Evolutionary conservation across 2,329 filamentous ascomycete species (phyloP).

Genomic region (Mycogone perniciosa): DNA sequence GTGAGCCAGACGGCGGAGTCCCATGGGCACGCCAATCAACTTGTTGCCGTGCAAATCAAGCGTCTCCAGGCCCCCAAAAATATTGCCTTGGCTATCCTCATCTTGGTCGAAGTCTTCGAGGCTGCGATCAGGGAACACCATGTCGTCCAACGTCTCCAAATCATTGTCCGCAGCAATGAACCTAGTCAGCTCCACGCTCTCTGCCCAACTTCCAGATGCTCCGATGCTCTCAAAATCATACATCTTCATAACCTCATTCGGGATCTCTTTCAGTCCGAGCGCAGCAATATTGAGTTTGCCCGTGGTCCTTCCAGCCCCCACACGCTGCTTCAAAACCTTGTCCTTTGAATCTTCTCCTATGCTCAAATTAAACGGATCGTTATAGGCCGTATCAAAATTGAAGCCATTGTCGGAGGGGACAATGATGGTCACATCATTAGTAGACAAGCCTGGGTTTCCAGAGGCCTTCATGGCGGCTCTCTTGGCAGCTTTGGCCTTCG

Average conservation of each 20-base stretch:
- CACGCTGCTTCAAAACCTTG: constrained; percentile 65
- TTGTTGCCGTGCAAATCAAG: constrained; percentile 84
- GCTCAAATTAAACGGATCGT: constrained; percentile 66
- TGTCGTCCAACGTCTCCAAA: constrained; percentile 64
- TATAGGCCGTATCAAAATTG: constrained; percentile 45
- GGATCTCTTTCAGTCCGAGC: constrained; percentile 72
- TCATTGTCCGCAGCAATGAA: constrained; percentile 90
- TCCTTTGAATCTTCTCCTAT: constrained; percentile 51
- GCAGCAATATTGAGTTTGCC: constrained; percentile 86
- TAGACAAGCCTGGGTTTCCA: constrained; percentile 14
- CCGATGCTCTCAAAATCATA: constrained; percentile 71
- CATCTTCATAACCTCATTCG: constrained; percentile 80
- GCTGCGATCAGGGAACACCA: constrained; percentile 69
- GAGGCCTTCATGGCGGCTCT: constrained; percentile 41
- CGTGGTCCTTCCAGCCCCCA: constrained; percentile 65
- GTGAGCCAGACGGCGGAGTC: constrained; percentile 64
- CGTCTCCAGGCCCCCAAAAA: constrained; percentile 75
- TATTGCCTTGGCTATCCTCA: constrained; percentile 61
- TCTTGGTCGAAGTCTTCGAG: constrained; percentile 53
- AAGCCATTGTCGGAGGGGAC: constrained; percentile 39
- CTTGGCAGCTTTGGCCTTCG: constrained; percentile 81
- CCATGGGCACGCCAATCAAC: constrained; percentile 64
- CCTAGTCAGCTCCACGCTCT: constrained; percentile 79
- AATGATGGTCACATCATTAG: constrained; percentile 27
- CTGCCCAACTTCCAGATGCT: constrained; percentile 70